Percentiles rank a stretch among this genome's conserved stretches.
Conservation (phyloP, 1,284 basidiomycete species). For the Cryptococcus maquisensis region DNA sequence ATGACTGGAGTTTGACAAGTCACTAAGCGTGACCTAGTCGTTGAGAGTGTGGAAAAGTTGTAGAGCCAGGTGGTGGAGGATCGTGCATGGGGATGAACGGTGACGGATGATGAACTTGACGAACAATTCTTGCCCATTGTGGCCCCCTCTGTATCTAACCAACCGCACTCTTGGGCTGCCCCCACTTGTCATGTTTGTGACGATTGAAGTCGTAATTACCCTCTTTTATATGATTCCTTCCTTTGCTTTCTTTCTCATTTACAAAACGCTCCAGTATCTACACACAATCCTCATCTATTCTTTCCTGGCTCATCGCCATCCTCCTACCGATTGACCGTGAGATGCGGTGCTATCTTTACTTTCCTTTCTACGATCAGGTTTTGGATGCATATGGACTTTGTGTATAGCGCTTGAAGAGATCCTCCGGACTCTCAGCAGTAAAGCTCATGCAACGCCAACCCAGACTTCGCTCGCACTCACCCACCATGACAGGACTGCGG, state of each 20-base stretch:
- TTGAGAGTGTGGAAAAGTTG: neutral
- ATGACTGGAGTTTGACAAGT: conserved; percentile 66
- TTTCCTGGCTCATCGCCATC: too few relatives aligned
- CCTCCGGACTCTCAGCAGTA: too few relatives aligned
- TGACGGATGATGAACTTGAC: neutral
- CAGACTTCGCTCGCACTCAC: too few relatives aligned
- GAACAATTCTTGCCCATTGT: neutral
- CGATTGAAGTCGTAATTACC: neutral
- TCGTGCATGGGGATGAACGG: neutral
- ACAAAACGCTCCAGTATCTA: neutral
- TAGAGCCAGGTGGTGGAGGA: neutral
- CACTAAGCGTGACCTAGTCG: conserved; percentile 54
- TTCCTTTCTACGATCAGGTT: neutral
- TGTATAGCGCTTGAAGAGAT: neutral
- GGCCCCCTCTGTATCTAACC: neutral
- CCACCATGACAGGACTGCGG: too few relatives aligned
- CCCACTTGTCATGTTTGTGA: too few relatives aligned
- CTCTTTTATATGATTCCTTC: neutral
- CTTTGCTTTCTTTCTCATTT: neutral
- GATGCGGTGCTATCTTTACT: neutral
- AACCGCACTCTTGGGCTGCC: neutral
- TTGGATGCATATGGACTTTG: conserved; percentile 1
- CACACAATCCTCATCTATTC: too few relatives aligned
- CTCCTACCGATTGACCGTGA: neutral
- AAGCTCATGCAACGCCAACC: too few relatives aligned